Conservation (phyloP, 768 basidiomycete genomes). For the Termitomyces bulborhizus region DNA sequence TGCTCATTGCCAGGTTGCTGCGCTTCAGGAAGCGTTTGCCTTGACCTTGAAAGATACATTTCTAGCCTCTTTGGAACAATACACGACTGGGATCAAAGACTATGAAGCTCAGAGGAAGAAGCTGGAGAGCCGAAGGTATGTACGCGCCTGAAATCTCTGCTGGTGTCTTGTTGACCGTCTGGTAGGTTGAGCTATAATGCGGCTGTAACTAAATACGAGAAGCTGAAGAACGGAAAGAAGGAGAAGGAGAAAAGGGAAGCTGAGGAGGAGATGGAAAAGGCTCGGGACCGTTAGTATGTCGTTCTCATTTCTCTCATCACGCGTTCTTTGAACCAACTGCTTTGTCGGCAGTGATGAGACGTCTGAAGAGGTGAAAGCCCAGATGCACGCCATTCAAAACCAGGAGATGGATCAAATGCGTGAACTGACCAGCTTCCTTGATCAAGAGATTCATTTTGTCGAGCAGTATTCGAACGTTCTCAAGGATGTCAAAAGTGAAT, state of each 20-base stretch:
- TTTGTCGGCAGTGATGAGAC: slow-evolving; percentile 66
- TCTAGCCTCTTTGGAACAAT: slow-evolving; percentile 55
- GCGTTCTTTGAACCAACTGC: neutral
- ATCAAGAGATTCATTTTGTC: slow-evolving; percentile 69
- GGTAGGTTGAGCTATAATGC: slow-evolving; percentile 73
- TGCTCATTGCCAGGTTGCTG: slow-evolving; percentile 81
- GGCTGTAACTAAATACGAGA: slow-evolving; percentile 63
- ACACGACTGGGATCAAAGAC: slow-evolving; percentile 74
- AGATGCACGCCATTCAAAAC: slow-evolving; percentile 77
- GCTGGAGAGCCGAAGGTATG: slow-evolving; percentile 74
- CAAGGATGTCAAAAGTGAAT: slow-evolving; percentile 58
- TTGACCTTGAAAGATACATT: slow-evolving; percentile 71
- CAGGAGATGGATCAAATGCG: slow-evolving; percentile 67
- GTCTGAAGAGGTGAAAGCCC: slow-evolving; percentile 73
- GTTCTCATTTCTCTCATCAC: neutral
- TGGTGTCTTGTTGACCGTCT: neutral
- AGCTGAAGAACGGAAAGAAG: slow-evolving; percentile 67
- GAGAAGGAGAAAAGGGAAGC: slow-evolving; percentile 75
- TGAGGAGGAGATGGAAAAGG: slow-evolving; percentile 73
- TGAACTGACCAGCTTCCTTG: slow-evolving; percentile 66
- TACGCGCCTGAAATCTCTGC: neutral
- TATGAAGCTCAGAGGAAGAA: slow-evolving; percentile 81
- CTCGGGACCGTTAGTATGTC: slow-evolving; percentile 70
- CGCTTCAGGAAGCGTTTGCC: slow-evolving; percentile 77
- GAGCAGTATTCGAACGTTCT: slow-evolving; percentile 70